Evolutionary conservation across 208 protist species (phyloP).

Genomic region (Trypanosoma platydactyli): DNA sequence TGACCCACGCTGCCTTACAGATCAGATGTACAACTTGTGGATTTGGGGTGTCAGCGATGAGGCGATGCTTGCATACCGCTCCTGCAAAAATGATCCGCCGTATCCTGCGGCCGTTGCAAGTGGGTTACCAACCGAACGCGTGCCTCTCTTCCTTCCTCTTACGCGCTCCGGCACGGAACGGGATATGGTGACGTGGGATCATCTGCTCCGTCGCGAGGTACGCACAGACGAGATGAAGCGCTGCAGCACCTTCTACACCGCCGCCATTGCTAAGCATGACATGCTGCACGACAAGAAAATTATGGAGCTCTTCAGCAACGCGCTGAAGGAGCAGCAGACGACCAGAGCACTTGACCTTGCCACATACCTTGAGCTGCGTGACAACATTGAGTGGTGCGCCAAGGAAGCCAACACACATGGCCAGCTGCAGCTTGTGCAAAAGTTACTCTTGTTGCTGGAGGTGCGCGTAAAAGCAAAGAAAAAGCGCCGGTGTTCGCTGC

Average conservation of each 20-base stretch:
- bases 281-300: conserved; percentile 75
- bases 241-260: conserved; percentile 64
- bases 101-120: conserved; percentile 77
- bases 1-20: conserved; percentile 48
- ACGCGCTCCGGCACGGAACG: conserved; percentile 35
- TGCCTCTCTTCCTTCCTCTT: conserved; percentile 67
- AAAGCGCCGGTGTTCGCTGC: conserved; percentile 65
- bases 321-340: conserved; percentile 66
- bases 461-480: conserved; percentile 59
- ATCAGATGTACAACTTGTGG: conserved; percentile 48
- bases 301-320: conserved; percentile 68
- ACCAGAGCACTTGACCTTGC: conserved; percentile 80
- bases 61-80: conserved; percentile 63
- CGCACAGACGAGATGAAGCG: conserved; percentile 81
- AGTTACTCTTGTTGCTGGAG: conserved; percentile 72
- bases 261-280: conserved; percentile 70
- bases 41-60: conserved; percentile 75
- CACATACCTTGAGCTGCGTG: conserved; percentile 75
- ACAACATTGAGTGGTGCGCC: conserved; percentile 74
- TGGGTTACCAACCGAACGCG: conserved; percentile 65
- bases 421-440: conserved; percentile 63
- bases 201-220: conserved; percentile 68
- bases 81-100: conserved; percentile 45
- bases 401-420: conserved; percentile 59
- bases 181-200: conserved; percentile 56